Conservation (phyloP, 2,329 filamentous ascomycete species). For the Diaporthe sp. region DNA sequence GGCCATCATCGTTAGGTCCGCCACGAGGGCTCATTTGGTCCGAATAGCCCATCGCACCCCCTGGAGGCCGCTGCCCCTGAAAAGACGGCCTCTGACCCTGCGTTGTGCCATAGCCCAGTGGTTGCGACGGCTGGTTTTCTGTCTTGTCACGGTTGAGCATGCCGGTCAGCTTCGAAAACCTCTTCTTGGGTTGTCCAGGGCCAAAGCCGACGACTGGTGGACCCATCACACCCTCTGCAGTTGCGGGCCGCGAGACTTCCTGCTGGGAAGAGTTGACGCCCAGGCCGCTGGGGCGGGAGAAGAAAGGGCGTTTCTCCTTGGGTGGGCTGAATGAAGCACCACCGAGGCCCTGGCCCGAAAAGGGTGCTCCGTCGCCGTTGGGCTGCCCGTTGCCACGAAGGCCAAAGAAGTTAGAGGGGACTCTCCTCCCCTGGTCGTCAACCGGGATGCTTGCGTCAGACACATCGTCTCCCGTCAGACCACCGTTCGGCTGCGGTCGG, state of each 20-base stretch:
- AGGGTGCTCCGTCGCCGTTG: constrained; percentile 42
- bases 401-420: constrained; percentile 57
- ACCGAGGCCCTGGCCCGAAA: constrained; percentile 46
- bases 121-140: constrained; percentile 35
- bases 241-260: constrained; percentile 38
- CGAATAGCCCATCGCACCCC: constrained; percentile 2
- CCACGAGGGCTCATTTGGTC: constrained; percentile 20
- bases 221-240: constrained; percentile 29
- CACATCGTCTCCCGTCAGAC: constrained; percentile 55
- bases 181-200: constrained; percentile 55
- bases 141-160: constrained; percentile 49
- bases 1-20: constrained; percentile 2
- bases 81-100: constrained; percentile 44
- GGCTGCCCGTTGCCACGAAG: constrained; percentile 45
- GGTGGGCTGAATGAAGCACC: constrained; percentile 40
- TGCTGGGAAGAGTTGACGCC: constrained; percentile 36
- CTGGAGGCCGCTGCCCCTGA: constrained; percentile 39
- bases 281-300: constrained; percentile 47
- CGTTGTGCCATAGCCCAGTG: constrained; percentile 26
- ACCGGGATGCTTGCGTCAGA: constrained; percentile 58
- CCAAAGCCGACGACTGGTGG: constrained; percentile 42
- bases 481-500: constrained; percentile 42
- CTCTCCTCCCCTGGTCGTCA: constrained; percentile 56
- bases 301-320: constrained; percentile 46
- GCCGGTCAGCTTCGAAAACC: constrained; percentile 58